Evolutionary conservation across 2,329 filamentous ascomycete species (phyloP), one percentile per base, ranked within the genome.

Genomic region (Fusarium protoensiforme): DNA sequence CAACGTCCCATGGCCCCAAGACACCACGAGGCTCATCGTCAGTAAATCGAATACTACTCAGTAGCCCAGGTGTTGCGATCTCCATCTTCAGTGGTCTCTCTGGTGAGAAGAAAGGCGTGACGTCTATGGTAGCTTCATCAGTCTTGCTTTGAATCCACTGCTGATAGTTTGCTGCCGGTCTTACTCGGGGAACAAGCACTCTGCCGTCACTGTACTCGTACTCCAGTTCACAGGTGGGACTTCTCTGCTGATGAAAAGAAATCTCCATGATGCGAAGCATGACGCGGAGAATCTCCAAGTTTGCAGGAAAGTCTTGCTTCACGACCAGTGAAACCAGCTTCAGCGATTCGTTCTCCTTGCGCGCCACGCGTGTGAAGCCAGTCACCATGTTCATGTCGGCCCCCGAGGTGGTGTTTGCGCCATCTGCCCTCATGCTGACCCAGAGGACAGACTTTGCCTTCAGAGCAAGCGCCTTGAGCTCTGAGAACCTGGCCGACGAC

Each of bases 171-270:
- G 46, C 11, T 6, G 46, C 46, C 1, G 24, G 9, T 1, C 46
- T 51, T 1, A 73, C 35, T 0, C 39, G 33, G 0, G 51, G 71
- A 7, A 74, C 57, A 2, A 74, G 43, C 2, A 74, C 64, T 2
- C 13, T 61, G 0, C 39, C 57, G 7, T 72, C 56, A 0, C 20
- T 41, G 35, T 73, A 74, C 24, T 71, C 60, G 10, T 72, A 73
- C 14, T 65, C 71, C 7, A 65, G 20, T 16, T 74, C 71, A 0
- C 46, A 72, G 0, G 35, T 53, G 1, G 51, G 24, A 5, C 53
- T 51, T 7, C 71, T 46, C 3, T 65, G 57, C 0, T 73, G 60
- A 1, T 73, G 27, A 0, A 74, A 73, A 0, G 67, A 72, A 0
- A 72, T 22, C 3, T 39, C 38, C 1, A 72, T 58, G 4, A 73